Evolutionary conservation across 192 early-diverging fungal species (phyloP), one percentile per base, ranked within the genome.

Genomic region (Polychytrium aggregatum): DNA sequence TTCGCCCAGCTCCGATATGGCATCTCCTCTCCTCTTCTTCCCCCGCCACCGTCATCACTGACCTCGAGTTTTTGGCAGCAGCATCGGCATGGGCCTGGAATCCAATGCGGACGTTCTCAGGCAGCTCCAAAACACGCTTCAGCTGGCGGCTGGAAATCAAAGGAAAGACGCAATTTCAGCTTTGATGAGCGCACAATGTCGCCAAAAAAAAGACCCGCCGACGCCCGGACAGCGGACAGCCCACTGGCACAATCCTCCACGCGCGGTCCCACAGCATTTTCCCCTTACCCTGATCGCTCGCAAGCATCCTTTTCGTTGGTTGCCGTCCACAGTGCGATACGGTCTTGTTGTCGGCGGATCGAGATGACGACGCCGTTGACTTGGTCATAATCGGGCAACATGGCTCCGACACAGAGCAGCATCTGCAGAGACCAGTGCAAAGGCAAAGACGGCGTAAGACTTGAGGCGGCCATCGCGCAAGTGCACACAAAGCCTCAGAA

Each of bases 341-440:
- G 74, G 66, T 86, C 90, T 49, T 82, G 78, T 41, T 60, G 72
- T 62, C 85, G 86, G 45, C 92, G 78, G 55, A 87, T 81, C 4
- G 86, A 86, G 18, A 91, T 79, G 28, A 97, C 91, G 4, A 74
- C 83, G 24, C 92, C 91, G 62, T 85, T 89, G 18, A 97, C 75
- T 46, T 94, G 86, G 26, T 84, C 72, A 43, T 77, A 68, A 35
- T 73, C 60, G 13, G 82, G 78, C 50, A 92, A 91, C 26, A 68
- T 70, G 69, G 94, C 91, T 44, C 91, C 92, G 57, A 97, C 83
- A 46, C 79, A 82, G 9, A 86, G 87, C 52, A 94, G 67, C 55
- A 92, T 72, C 86, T 86, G 65, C n/a, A 37, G 6, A 48, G 24
- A 1, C 41, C 22, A 10, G 0, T 24, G 8, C 11, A 24, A n/a